A percentile compares a stretch with the other conserved stretches of the same genome.
Conservation (phyloP, 768 basidiomycete genomes). For the Russula ochroleuca region DNA sequence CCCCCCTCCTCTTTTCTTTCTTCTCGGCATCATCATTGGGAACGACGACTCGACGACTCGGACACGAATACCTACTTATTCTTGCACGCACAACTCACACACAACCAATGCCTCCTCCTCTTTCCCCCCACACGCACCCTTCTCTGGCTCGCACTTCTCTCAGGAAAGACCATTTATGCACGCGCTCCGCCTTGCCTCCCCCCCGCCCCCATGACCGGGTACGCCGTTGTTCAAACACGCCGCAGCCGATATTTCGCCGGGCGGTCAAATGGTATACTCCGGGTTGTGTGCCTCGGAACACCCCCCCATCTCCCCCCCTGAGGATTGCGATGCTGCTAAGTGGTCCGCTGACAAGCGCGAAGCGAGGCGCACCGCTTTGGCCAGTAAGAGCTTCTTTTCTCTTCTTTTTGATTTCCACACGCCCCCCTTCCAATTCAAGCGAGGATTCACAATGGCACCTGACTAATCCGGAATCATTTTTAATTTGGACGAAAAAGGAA, state of each 20-base stretch:
- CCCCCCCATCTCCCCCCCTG: neutral
- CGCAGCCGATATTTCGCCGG: constrained; percentile 10
- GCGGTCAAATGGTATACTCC: neutral
- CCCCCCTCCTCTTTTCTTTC: constrained; percentile 1
- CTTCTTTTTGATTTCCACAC: neutral
- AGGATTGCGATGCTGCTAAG: neutral
- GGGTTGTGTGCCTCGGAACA: neutral
- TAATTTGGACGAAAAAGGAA: constrained; percentile 17
- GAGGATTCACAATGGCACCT: neutral
- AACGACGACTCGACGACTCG: neutral
- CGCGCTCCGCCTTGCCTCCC: neutral
- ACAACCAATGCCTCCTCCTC: neutral
- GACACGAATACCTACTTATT: too few species aligned
- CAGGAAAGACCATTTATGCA: neutral
- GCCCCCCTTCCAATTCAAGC: neutral
- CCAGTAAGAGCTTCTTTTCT: neutral
- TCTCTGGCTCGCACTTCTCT: neutral
- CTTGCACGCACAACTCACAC: neutral
- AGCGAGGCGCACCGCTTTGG: neutral
- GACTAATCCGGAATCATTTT: constrained; percentile 9
- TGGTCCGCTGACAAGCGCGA: neutral
- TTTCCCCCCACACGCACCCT: neutral
- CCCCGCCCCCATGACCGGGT: too few species aligned
- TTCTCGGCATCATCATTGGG: neutral
- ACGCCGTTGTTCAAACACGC: neutral